Base-by-base conservation (phyloP, 768 basidiomycete species). In the Pisolithus marmoratus region DNA sequence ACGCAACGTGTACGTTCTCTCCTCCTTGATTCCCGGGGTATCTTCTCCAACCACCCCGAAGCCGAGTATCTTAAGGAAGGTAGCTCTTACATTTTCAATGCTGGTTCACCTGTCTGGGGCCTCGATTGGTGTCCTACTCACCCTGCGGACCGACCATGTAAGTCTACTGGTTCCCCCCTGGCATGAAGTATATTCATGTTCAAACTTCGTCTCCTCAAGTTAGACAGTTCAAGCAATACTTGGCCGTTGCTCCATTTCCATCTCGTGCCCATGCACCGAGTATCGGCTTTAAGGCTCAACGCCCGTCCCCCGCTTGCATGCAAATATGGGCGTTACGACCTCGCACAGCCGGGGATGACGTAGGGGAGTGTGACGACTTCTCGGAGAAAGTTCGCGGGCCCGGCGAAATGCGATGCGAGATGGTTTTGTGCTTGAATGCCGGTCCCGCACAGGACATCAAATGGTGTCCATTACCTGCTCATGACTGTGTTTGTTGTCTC, bases 91-190 rank as follows among this genome's bases (percentile, higher is more conserved):
- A 72, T 95, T 1, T 86, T 97, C 67, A 90, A 86, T 55, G 86
- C 89, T 0, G 96, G 96, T 6, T 88, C 85, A 3, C 87, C 91
- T 0, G 87, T 90, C n/a, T 91, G 88, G 84, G 90, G 84, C 2
- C 62, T 95, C 34, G 92, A 94, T 57, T 98, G 94, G 94, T 94
- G 93, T 65, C 95, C 96, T 3, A 81, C 85, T 22, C 77, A 86
- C 54, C 67, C 73, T 20, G 70, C 76, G 34, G 82, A 84, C 46
- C 75, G 82, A 37, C 55, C 70, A 45, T 63, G 88, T 88, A 59
- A 58, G 75, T 62, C 8, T 14, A 12, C 36, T 38, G n/a, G 36
- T 49, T 6, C 8, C 14, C 12, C 12, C 23, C 31, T 19, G 20
- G 6, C 14, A 17, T 37, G 29, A 20, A 8, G 12, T 38, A 48